Conservation (phyloP, 2,329 filamentous ascomycete species). For the Hymenoscyphus scutula region DNA sequence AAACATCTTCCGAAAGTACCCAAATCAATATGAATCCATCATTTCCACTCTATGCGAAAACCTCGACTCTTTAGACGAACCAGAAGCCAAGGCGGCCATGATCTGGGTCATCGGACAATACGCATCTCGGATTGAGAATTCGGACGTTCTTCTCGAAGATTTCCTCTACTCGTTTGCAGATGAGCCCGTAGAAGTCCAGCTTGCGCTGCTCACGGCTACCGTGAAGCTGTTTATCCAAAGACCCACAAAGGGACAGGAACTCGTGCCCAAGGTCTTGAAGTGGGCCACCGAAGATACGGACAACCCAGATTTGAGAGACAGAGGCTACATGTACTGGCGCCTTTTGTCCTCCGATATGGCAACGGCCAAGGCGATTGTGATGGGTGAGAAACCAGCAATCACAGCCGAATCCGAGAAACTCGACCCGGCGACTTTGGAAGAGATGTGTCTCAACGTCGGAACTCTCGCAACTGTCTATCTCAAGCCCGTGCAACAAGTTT, state of each 20-base stretch:
- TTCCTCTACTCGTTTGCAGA: conserved; percentile 93
- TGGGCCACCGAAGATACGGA: conserved; percentile 99
- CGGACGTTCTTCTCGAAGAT: conserved; percentile 88
- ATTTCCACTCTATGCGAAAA: conserved; percentile 95
- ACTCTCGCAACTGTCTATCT: conserved; percentile 96
- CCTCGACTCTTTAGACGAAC: conserved; percentile 92
- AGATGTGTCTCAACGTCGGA: conserved; percentile 95
- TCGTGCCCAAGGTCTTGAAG: conserved; percentile 92
- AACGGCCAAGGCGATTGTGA: conserved; percentile 82
- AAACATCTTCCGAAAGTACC: conserved; percentile 99
- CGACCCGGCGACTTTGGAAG: conserved; percentile 86
- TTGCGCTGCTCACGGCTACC: conserved; percentile 90
- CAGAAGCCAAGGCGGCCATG: conserved; percentile 97
- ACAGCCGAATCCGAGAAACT: conserved; percentile 94
- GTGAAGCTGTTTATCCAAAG: conserved; percentile 98
- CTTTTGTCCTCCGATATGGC: conserved; percentile 88
- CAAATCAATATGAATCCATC: conserved; percentile 97
- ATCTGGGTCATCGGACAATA: conserved; percentile 99
- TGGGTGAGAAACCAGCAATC: conserved; percentile 96
- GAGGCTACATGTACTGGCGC: conserved; percentile 99
- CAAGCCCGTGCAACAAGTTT: conserved; percentile 96
- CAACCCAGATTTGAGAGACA: conserved; percentile 91
- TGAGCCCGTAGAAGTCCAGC: conserved; percentile 91
- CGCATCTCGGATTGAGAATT: conserved; percentile 95
- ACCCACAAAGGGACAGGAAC: conserved; percentile 87